These are phyloP conservation scores for Paulownia fortunei DNA, from an alignment of 257 asterid species.

Conservation along the genomic window DNA sequence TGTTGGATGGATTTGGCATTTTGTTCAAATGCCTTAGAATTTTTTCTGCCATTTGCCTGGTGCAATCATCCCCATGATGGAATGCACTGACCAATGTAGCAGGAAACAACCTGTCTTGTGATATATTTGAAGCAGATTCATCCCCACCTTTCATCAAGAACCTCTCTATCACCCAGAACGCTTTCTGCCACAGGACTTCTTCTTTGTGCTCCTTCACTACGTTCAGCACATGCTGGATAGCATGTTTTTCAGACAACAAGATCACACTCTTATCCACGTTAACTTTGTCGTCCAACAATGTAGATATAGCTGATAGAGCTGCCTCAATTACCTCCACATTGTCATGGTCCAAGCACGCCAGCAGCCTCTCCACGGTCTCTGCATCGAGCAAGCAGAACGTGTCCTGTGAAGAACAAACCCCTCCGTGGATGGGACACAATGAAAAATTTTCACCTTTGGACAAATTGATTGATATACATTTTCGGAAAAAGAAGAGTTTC, in stretches of 20 bases:
- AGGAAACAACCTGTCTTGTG: slow-evolving; percentile 65
- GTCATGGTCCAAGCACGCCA: slow-evolving; percentile 68
- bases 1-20: slow-evolving; percentile 54
- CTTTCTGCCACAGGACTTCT: slow-evolving; percentile 58
- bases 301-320: slow-evolving; percentile 71
- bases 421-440: slow-evolving; percentile 73
- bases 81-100: slow-evolving; percentile 63
- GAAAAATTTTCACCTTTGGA: slow-evolving; percentile 38
- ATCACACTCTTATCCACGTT: slow-evolving; percentile 61
- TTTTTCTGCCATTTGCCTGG: slow-evolving; percentile 74
- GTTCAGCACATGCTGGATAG: slow-evolving; percentile 54
- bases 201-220: slow-evolving; percentile 73
- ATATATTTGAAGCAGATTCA: slow-evolving; percentile 54
- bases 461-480: slow-evolving; percentile 48
- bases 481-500: slow-evolving; percentile 41
- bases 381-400: slow-evolving; percentile 80
- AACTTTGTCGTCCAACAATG: slow-evolving; percentile 74
- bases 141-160: slow-evolving; percentile 72
- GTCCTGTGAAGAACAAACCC: slow-evolving; percentile 72
- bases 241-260: slow-evolving; percentile 56
- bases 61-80: slow-evolving; percentile 71
- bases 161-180: slow-evolving; percentile 81
- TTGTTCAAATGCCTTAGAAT: slow-evolving; percentile 73
- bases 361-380: slow-evolving; percentile 67
- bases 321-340: slow-evolving; percentile 75